These are phyloP conservation scores for Psophocarpus tetragonolobus DNA, from an alignment of 306 rosid genomes.

Conservation along the genomic window DNA sequence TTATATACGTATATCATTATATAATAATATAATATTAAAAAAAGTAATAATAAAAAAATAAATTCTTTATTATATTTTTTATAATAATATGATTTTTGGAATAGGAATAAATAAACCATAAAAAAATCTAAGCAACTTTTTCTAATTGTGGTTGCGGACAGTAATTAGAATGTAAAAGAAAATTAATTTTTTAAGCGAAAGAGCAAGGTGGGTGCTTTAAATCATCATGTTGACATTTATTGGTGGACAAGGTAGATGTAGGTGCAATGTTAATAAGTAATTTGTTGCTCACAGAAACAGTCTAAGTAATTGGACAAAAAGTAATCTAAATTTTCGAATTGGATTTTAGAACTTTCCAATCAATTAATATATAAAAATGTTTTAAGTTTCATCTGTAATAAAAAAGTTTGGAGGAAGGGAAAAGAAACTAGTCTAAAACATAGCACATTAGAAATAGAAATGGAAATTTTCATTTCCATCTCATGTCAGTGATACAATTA, in stretches of 20 bases:
- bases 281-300: neutral
- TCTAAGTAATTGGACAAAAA: neutral
- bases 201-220: neutral
- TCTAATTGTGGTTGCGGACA: no score
- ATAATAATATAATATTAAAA: no score
- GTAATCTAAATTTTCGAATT: neutral
- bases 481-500: no score
- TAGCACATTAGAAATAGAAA: no score
- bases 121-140: no score
- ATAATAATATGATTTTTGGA: no score
- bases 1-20: no score
- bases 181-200: neutral
- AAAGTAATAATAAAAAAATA: no score
- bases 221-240: conserved; percentile 10
- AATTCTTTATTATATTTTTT: no score
- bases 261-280: neutral
- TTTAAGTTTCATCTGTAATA: neutral
- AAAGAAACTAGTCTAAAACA: neutral
- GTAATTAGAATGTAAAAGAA: neutral
- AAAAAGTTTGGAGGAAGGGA: neutral
- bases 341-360: neutral
- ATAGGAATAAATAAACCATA: no score
- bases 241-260: neutral
- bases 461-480: no score
- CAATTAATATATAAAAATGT: neutral